Conservation (phyloP, 495 filamentous ascomycete genomes). For the Xylaria curta region DNA sequence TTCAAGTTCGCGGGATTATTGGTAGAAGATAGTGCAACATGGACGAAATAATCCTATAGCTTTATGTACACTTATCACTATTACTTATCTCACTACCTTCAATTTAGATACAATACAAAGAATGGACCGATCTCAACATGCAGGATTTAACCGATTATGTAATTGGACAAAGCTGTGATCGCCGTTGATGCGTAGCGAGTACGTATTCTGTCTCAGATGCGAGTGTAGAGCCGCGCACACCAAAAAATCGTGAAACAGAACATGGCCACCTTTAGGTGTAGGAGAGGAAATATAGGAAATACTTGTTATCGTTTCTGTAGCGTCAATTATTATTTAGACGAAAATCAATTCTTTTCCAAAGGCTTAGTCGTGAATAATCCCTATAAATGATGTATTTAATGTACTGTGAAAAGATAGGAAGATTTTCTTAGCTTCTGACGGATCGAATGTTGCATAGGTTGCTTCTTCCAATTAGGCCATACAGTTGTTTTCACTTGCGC, state of each 20-base stretch:
- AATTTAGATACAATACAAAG: background rate
- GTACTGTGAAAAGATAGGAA: background rate
- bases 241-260: no score
- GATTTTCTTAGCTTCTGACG: background rate
- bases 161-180: background rate
- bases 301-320: background rate
- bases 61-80: background rate
- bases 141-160: background rate
- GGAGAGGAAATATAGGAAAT: background rate
- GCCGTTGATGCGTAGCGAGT: background rate
- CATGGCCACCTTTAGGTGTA: no score
- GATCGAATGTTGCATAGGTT: background rate
- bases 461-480: background rate
- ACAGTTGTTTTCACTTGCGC: no score
- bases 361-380: background rate
- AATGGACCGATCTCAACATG: background rate
- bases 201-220: background rate
- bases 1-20: background rate
- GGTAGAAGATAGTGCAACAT: background rate
- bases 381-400: background rate
- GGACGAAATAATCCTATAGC: background rate
- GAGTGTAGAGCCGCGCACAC: background rate
- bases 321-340: background rate
- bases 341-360: background rate
- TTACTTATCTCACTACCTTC: background rate